Evolutionary conservation across 331 rosid genomes (phyloP).

Genomic region (Dryas integrifolia): DNA sequence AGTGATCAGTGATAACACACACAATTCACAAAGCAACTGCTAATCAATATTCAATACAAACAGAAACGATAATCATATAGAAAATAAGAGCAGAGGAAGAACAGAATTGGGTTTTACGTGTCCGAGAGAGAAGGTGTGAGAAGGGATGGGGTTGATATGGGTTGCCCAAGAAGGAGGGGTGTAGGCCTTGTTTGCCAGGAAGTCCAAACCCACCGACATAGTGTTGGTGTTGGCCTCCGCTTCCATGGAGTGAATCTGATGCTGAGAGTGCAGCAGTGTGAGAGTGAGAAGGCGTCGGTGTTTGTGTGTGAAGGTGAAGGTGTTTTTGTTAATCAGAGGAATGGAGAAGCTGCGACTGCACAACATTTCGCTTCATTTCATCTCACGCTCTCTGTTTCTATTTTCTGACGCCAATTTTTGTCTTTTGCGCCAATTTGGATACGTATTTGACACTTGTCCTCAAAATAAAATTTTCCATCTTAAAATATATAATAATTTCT

Average conservation of each 20-base stretch:
- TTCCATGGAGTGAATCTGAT: constrained; percentile 32
- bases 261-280: constrained; percentile 4
- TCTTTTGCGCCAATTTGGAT: not conserved
- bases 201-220: constrained; percentile 26
- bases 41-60: constrained; percentile 1
- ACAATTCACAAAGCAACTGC: not conserved
- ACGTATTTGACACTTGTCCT: no score
- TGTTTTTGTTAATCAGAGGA: not conserved
- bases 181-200: constrained; percentile 52
- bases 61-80: not conserved
- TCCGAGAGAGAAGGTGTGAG: constrained; percentile 65
- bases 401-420: not conserved
- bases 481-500: no score
- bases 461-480: no score
- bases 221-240: constrained; percentile 33
- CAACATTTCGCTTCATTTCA: constrained; percentile 14
- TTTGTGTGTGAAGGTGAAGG: not conserved
- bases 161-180: constrained; percentile 85
- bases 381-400: not conserved
- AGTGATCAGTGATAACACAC: not conserved
- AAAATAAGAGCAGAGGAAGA: not conserved
- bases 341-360: not conserved
- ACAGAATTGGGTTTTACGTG: constrained; percentile 40
- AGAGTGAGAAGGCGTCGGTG: constrained; percentile 4
- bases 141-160: constrained; percentile 65